Conservation (phyloP, 345 rosid genomes). For the Moricandia moricandioides region DNA sequence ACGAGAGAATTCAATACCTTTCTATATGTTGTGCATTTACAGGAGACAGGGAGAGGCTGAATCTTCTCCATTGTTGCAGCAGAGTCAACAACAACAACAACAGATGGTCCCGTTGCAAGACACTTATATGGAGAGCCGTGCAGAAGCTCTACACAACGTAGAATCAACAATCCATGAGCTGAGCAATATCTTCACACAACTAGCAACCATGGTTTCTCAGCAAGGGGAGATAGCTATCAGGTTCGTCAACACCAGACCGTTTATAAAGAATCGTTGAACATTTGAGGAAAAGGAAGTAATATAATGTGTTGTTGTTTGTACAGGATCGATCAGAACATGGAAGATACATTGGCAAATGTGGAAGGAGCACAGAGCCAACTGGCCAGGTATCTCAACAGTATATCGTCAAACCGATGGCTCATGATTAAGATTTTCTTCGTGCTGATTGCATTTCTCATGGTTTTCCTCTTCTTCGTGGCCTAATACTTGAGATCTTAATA, state of each 20-base stretch:
- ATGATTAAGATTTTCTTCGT: conserved; percentile 82
- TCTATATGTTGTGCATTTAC: conserved; percentile 13
- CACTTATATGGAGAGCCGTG: conserved; percentile 80
- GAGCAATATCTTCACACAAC: conserved; percentile 68
- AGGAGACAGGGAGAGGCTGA: conserved; percentile 59
- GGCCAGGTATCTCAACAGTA: conserved; percentile 67
- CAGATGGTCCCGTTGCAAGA: conserved; percentile 70
- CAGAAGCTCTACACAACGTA: conserved; percentile 75
- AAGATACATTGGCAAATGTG: conserved; percentile 61
- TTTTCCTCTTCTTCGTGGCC: conserved; percentile 80
- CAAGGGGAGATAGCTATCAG: conserved; percentile 92
- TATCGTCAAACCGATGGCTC: conserved; percentile 79
- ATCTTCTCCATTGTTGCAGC: conserved; percentile 54
- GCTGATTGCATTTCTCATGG: conserved; percentile 67
- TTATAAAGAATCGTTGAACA: not conserved
- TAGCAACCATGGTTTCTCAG: conserved; percentile 84
- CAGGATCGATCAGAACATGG: conserved; percentile 87
- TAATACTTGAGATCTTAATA: conserved; percentile 25
- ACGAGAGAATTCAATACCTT: not conserved
- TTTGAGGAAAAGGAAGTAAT: not conserved
- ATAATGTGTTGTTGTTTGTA: not conserved
- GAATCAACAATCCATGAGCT: conserved; percentile 88
- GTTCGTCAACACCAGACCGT: conserved; percentile 31
- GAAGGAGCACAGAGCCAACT: conserved; percentile 78
- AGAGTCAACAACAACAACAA: conserved; percentile 43